Evolutionary conservation across 352 stramenopile species (phyloP).

Genomic region (Pythium myriotylum): DNA sequence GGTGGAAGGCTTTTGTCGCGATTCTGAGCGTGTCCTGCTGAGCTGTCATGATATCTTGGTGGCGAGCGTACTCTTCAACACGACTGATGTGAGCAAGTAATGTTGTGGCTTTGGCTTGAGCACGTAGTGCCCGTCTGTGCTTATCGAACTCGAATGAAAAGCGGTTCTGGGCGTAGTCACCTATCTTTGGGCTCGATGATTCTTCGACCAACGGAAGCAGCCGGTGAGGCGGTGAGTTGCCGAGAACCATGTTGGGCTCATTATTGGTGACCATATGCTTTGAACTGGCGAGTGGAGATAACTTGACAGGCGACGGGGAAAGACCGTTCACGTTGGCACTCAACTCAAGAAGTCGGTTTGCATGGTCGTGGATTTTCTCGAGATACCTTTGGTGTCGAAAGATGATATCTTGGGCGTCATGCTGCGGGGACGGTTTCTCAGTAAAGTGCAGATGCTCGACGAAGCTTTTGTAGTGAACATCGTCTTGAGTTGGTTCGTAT

Average conservation of each 20-base stretch:
- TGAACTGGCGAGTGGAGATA: background rate
- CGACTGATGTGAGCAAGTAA: conserved; percentile 56
- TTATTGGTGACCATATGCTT: conserved; percentile 18
- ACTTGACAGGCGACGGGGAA: background rate
- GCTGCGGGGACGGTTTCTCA: conserved; percentile 18
- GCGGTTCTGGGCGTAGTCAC: conserved; percentile 26
- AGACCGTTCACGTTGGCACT: background rate
- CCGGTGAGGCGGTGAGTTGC: conserved; percentile 11
- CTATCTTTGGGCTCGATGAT: background rate
- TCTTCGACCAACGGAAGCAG: conserved; percentile 9
- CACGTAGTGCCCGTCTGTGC: conserved; percentile 35
- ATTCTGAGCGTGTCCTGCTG: conserved; percentile 48
- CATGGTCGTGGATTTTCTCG: conserved; percentile 43
- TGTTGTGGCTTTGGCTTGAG: conserved; percentile 36
- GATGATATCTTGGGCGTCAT: conserved; percentile 37
- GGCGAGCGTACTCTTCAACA: conserved; percentile 43
- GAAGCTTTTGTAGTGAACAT: conserved; percentile 49
- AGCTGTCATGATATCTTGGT: conserved; percentile 36
- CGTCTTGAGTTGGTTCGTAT: conserved; percentile 33
- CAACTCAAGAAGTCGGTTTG: background rate
- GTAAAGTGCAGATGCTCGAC: conserved; percentile 42
- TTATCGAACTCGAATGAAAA: conserved; percentile 61
- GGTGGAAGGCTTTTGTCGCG: conserved; percentile 47
- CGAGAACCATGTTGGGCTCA: conserved; percentile 20
- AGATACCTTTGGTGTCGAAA: conserved; percentile 55